Conservation (phyloP, 768 basidiomycete genomes). For the Boletus subparvulus region DNA sequence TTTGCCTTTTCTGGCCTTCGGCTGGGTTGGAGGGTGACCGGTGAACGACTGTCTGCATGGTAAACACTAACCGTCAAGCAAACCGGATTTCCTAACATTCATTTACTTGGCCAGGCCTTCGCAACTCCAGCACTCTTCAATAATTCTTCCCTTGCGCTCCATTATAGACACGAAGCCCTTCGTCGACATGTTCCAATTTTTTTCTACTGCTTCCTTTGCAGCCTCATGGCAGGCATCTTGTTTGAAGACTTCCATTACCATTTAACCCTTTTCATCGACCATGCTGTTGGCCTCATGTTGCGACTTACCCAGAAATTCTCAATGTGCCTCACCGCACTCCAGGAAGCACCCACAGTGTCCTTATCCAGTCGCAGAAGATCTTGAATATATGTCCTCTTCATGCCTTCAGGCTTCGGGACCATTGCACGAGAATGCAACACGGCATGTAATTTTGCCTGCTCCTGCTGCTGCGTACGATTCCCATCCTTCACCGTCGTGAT, state of each 20-base stretch:
- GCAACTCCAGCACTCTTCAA: conserved; percentile 87
- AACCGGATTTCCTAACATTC: too few relatives aligned
- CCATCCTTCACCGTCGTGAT: conserved; percentile 81
- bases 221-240: conserved; percentile 92
- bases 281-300: neutral
- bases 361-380: conserved; percentile 72
- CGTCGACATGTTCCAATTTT: conserved; percentile 47
- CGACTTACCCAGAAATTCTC: conserved; percentile 85
- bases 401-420: conserved; percentile 51
- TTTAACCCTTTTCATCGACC: conserved; percentile 2
- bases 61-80: too few relatives aligned
- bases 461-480: conserved; percentile 33
- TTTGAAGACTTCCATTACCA: conserved; percentile 65
- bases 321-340: conserved; percentile 58
- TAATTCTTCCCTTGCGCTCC: conserved; percentile 64
- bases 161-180: conserved; percentile 65
- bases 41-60: too few relatives aligned
- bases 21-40: too few relatives aligned
- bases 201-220: conserved; percentile 50
- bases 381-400: conserved; percentile 82
- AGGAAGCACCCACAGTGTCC: conserved; percentile 59
- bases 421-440: conserved; percentile 81
- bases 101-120: neutral
- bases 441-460: conserved; percentile 52
- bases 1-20: too few relatives aligned